Conservation (phyloP, 148 eudicot genomes). For the Camellia granthamiana region DNA sequence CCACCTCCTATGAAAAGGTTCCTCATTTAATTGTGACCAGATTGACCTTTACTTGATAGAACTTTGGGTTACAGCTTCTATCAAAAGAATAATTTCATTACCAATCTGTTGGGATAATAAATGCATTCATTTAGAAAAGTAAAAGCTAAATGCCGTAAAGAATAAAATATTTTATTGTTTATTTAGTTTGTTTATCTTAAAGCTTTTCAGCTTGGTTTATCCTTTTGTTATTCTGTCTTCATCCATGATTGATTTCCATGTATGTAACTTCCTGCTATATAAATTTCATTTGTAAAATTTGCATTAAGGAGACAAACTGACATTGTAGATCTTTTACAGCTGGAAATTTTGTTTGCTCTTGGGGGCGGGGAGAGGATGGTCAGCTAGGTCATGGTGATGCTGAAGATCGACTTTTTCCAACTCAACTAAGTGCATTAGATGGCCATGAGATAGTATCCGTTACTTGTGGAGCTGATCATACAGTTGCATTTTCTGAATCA, state of each 20-base stretch:
- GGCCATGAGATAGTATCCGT: constrained; percentile 68
- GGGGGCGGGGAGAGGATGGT: constrained; percentile 99
- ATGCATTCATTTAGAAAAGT: background rate
- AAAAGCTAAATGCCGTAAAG: background rate
- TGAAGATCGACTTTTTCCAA: constrained; percentile 84
- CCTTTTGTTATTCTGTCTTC: background rate
- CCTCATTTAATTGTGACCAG: too few relatives aligned
- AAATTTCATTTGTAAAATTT: background rate
- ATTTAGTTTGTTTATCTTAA: background rate
- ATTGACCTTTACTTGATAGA: background rate
- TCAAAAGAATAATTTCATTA: background rate
- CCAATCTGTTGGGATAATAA: background rate
- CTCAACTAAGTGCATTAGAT: constrained; percentile 80
- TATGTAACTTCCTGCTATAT: background rate
- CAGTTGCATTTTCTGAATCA: constrained; percentile 66
- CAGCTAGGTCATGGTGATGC: constrained; percentile 96
- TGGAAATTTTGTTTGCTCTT: constrained; percentile 86
- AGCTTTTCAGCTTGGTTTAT: background rate
- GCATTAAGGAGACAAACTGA: constrained; percentile 13
- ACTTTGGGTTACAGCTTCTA: background rate
- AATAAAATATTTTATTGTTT: background rate
- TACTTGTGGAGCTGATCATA: constrained; percentile 94
- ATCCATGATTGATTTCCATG: background rate
- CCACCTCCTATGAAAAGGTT: too few relatives aligned
- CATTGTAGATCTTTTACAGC: constrained; percentile 36